Evolutionary conservation across 768 basidiomycete genomes (phyloP), one percentile per base, ranked within the genome.

Genomic region (Trametes maxima): DNA sequence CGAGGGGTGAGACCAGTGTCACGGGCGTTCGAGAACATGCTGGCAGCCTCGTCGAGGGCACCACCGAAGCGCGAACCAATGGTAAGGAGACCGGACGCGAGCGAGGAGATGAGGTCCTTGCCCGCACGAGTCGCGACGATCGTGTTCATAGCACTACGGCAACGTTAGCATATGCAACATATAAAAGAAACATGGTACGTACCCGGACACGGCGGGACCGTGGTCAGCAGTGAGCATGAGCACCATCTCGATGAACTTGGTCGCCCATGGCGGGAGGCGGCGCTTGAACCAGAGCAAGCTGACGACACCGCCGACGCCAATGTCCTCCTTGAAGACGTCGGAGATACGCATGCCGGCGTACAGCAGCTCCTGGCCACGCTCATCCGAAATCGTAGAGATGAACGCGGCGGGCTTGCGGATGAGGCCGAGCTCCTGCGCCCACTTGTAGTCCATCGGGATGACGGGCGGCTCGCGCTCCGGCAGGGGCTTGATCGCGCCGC

Each of bases 401-500:
- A 96, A 97, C 2, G 97, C 95, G 40, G 96, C 95, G 19, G 95
- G 97, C 79, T 98, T 98, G 74, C 96, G 90, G 79, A 98, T 95
- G 73, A 99, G 87, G 59, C 96, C 96, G 57, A 98, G 88, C 79
- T 97, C 94, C 79, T 95, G 93, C 37, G 95, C 95, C 96, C 96
- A 98, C 82, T 98, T 98, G 88, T 98, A 99, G 79, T 99, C 96
- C 94, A 98, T 98, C n/a, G 96, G 96, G 73, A 98, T 98, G 59
- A 91, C 87, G 11, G 96, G 96, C 5, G 95, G 94, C 22, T 94
- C 92, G 56, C 87, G 80, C 80, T 99, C 96, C 39, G 77, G 68
- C 79, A 87, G 80, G 65, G 86, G 87, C 37, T 79, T 74, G 74
- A 99, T 85, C 33, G 76, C 70, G 36, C 95, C 94, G 47, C 69